These are phyloP conservation scores for Phyllosticta citribraziliensis DNA, from an alignment of 2,329 filamentous ascomycete genomes.

Conservation along the genomic window DNA sequence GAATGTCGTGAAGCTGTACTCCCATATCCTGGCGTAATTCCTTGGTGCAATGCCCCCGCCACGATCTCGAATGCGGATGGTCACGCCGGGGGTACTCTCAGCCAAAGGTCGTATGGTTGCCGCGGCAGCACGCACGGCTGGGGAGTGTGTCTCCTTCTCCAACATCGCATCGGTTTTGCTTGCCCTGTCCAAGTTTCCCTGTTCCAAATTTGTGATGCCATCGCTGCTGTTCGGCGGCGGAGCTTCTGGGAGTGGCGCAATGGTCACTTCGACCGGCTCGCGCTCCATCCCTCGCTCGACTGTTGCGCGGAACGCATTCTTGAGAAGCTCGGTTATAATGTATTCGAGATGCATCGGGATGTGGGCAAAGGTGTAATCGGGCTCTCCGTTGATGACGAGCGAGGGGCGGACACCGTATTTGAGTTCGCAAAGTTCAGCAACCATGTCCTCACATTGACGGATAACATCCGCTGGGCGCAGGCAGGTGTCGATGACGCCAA, in stretches of 20 bases:
- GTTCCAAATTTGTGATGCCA: slow-evolving; percentile 24
- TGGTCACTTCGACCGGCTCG: slow-evolving; percentile 84
- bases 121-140: slow-evolving; percentile 14
- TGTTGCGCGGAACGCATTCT: slow-evolving; percentile 91
- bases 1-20: slow-evolving; percentile 95
- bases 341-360: slow-evolving; percentile 96
- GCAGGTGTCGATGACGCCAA: slow-evolving; percentile 90
- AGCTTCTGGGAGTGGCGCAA: slow-evolving; percentile 59
- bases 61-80: slow-evolving; percentile 90
- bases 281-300: slow-evolving; percentile 72
- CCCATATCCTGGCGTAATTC: slow-evolving; percentile 81
- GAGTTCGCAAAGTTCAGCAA: slow-evolving; percentile 92
- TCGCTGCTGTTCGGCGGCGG: slow-evolving; percentile 7
- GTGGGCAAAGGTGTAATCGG: slow-evolving; percentile 81
- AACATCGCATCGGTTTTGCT: slow-evolving; percentile 7
- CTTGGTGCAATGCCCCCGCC: slow-evolving; percentile 86
- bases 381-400: slow-evolving; percentile 73
- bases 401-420: slow-evolving; percentile 84
- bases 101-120: slow-evolving; percentile 36
- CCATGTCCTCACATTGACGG: slow-evolving; percentile 76
- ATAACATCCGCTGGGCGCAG: slow-evolving; percentile 74
- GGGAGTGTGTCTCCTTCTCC: not conserved
- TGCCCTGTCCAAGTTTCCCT: slow-evolving; percentile 27
- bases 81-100: slow-evolving; percentile 65
- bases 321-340: slow-evolving; percentile 90